Evolutionary conservation across 257 asterid genomes (phyloP), one percentile per base, ranked within the genome.

Genomic region (Solanum neorickii): DNA sequence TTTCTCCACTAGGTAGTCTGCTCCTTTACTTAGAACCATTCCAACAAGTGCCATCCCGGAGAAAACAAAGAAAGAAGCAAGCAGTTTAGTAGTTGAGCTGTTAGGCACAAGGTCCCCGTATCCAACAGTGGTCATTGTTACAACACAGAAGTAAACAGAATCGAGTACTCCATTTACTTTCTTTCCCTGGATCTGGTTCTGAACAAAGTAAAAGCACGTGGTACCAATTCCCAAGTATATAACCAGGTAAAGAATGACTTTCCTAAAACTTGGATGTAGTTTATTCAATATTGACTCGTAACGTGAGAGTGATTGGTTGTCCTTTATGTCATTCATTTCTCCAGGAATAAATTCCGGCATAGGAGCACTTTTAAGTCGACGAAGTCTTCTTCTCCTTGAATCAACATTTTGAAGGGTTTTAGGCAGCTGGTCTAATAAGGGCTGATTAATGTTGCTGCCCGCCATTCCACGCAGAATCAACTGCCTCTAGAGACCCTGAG

Each of bases 81-180:
- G 98, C 49, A 97, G 96, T 86, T 97, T 97, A 2, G 98, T 20
- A 59, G 90, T 85, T 1, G 87, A 21, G 52, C 96, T 93, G 33
- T 91, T 80, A 12, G 99, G 99, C 41, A 97, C 98, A 12, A 97
- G 97, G 88, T 97, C 99, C 35, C 99, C 99, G 49, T 97, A 97
- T 86, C 99, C 99, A 44, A 97, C 96, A 33, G 98, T 97, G 29
- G 99, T 97, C 98, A 97, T 97, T 18, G 99, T 97, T 77, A 97
- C 99, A 35, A 97, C 94, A 92, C 98, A 94, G 75, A 97, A 97
- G 93, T 97, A 97, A 82, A 94, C 89, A 9, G 98, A 94, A 91
- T 97, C 99, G 16, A 97, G 98, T 84, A 95, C 86, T 15, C 93
- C 94, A 25, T 92, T 86, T 5, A 91, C 89, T 91, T 94, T 95